These are phyloP conservation scores for Stenogyne calaminthoides DNA, from an alignment of 305 asterid genomes.

Conservation along the genomic window DNA sequence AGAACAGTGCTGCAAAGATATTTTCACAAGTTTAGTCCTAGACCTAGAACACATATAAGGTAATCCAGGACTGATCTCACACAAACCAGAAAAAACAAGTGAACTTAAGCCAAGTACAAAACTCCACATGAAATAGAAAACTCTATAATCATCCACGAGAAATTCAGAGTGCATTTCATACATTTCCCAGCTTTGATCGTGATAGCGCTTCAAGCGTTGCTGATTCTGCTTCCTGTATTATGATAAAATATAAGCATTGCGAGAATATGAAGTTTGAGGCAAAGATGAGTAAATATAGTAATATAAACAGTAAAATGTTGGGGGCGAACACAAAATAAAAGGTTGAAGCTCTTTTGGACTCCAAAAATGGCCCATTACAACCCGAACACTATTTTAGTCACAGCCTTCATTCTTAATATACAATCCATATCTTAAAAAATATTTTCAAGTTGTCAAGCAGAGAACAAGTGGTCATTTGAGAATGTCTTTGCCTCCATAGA, in stretches of 20 bases:
- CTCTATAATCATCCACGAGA: conserved; percentile 24
- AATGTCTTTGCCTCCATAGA: not conserved
- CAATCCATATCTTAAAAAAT: not conserved
- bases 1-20: not conserved
- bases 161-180: conserved; percentile 40
- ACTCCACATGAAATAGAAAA: conserved; percentile 16
- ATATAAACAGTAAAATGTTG: conserved; percentile 28
- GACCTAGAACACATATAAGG: conserved; percentile 17
- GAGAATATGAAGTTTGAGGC: conserved; percentile 24
- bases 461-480: conserved; percentile 12
- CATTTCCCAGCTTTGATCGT: conserved; percentile 86
- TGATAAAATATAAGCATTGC: conserved; percentile 20
- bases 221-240: conserved; percentile 85
- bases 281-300: conserved; percentile 1
- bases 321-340: conserved; percentile 5
- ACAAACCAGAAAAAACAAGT: conserved; percentile 16
- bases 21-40: not conserved
- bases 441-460: not conserved
- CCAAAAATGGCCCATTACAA: conserved; percentile 12
- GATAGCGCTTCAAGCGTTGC: conserved; percentile 97
- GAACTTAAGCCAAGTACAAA: conserved; percentile 25
- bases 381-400: not conserved
- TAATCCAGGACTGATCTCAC: conserved; percentile 22
- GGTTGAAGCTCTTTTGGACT: conserved; percentile 6
- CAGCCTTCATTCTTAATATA: conserved; percentile 1